Base-by-base conservation (phyloP, 129 eudicot genomes). In the Artemisia annua region DNA sequence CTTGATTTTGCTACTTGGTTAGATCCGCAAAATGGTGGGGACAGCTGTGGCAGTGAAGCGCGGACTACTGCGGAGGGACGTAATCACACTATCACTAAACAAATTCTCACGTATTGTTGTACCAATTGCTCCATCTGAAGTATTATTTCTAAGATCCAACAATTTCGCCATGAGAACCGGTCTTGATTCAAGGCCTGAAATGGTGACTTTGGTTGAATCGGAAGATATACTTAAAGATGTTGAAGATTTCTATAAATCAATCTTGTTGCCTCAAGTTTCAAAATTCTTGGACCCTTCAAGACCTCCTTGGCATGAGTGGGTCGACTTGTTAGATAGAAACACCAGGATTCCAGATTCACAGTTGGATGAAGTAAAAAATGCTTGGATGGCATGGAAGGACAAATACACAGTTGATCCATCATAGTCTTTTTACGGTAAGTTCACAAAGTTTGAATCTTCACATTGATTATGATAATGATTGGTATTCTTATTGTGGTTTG, bases 21-120 rank as follows among this genome's bases (percentile, higher is more conserved):
- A 93, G 98, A 93, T 93, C 78, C 96, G 98, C 76, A 93, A 93
- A 78, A 93, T 93, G 98, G 83, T 93, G 30, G 98, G 98, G 48
- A 93, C 98, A 5, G 98, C 98, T 0, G 87, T 93, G 14, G 96
- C 98, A 12, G 78, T 93, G 35, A 93, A 93, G 74, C 96, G 97
- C 11, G 75, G 84, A 7, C 81, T 93, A 66, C 88, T 93, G 51
- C 96, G 97, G 15, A 80, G 82, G 70, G 98, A 93, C 69, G 70
- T 89, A 66, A 44, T 87, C 15, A 26, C 78, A 48, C 59, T 93
- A 66, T 93, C 98, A 3, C 80, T 93, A 51, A 82, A 80, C 85
- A 93, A 93, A 76, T 93, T 85, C 78, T 73, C 96, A 3, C 78
- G 98, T 48, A 86, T 93, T 54, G 87, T 87, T 1, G 79, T 93